These are phyloP conservation scores for Cetraspora pellucida DNA, from an alignment of 192 early-diverging fungal species.

Conservation along the genomic window DNA sequence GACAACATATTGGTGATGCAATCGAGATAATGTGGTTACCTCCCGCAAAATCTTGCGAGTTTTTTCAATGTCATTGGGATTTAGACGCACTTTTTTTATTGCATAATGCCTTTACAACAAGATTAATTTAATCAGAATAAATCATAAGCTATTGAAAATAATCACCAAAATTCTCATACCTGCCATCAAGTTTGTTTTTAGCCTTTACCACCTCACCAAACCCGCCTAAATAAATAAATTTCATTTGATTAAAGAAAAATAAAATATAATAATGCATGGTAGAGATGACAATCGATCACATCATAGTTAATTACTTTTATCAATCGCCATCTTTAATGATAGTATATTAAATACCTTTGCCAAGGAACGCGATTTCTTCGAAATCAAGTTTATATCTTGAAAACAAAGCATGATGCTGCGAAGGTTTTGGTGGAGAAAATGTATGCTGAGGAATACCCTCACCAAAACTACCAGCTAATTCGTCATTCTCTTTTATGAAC, in stretches of 20 bases:
- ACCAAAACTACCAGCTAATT: not conserved
- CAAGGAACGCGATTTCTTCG: constrained; percentile 77
- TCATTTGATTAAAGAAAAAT: constrained; percentile 49
- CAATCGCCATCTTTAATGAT: constrained; percentile 14
- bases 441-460: constrained; percentile 38
- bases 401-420: constrained; percentile 34
- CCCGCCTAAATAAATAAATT: constrained; percentile 53
- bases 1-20: constrained; percentile 90
- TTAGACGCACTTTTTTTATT: constrained; percentile 88
- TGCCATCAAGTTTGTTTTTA: constrained; percentile 77
- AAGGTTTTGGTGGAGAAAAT: constrained; percentile 35
- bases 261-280: not conserved
- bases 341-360: constrained; percentile 42
- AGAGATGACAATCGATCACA: no score
- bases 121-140: not conserved
- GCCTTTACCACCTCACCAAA: constrained; percentile 97
- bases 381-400: constrained; percentile 77
- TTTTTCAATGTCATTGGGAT: constrained; percentile 75
- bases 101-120: constrained; percentile 67
- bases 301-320: no score
- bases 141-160: not conserved
- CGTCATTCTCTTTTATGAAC: constrained; percentile 22
- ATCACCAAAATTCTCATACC: constrained; percentile 27
- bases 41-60: constrained; percentile 87
- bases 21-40: constrained; percentile 84